phyloP scores from a whole-genome alignment of 192 early-diverging fungal species.

The Physocladia obscura region DNA sequence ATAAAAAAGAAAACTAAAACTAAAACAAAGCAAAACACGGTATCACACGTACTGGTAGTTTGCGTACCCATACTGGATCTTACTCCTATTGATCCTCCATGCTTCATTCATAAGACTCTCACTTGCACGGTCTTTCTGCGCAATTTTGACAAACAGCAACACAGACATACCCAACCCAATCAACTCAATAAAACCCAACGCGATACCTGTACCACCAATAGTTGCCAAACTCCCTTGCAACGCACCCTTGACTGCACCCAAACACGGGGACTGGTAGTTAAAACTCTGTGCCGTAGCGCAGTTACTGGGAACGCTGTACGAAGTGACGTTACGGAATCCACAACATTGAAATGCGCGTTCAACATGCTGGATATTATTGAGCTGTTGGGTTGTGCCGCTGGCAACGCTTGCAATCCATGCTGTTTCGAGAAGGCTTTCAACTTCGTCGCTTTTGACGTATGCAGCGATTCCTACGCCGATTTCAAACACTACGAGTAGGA shows the following conservation, averaged over 20 bases:
- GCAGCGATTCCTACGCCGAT: conserved; percentile 53
- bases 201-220: conserved; percentile 54
- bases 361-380: conserved; percentile 20
- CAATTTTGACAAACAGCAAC: conserved; percentile 53
- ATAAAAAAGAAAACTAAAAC: background rate
- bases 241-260: conserved; percentile 19
- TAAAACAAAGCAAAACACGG: background rate
- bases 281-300: conserved; percentile 19
- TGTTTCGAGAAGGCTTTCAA: conserved; percentile 68
- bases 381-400: background rate
- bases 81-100: conserved; percentile 58
- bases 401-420: conserved; percentile 68
- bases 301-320: conserved; percentile 37
- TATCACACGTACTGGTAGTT: conserved; percentile 57
- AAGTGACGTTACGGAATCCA: conserved; percentile 37
- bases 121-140: conserved; percentile 43
- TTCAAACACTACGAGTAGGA: conserved; percentile 53
- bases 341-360: conserved; percentile 46
- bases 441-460: conserved; percentile 47
- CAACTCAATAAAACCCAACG: conserved; percentile 54
- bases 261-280: conserved; percentile 28
- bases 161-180: conserved; percentile 49
- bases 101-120: conserved; percentile 52
- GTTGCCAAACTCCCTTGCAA: conserved; percentile 40
- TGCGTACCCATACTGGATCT: conserved; percentile 54